Conservation (phyloP, 2,329 filamentous ascomycete genomes). For the Xylariomycetidae sp. region DNA sequence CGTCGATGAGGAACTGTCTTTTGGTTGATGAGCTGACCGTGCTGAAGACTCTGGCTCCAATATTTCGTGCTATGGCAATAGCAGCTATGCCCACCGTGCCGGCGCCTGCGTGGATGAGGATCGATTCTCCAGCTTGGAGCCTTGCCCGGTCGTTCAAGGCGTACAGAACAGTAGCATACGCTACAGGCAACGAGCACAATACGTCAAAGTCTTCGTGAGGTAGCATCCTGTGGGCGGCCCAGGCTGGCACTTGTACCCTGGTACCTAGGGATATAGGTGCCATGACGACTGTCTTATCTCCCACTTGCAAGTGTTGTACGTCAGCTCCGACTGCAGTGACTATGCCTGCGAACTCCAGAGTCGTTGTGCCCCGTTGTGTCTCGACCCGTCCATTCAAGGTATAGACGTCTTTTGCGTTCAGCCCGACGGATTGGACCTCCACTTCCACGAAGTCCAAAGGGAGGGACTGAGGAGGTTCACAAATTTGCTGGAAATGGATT, state of each 20-base stretch:
- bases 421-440: conserved; percentile 8
- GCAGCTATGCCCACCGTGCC: conserved; percentile 12
- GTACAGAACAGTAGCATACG: conserved; percentile 10
- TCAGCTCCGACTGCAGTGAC: conserved; percentile 1
- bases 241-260: conserved; percentile 2
- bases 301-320: neutral
- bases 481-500: conserved; percentile 4
- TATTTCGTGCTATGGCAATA: conserved; percentile 6
- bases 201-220: conserved; percentile 3
- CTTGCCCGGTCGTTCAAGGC: conserved; percentile 6
- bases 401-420: conserved; percentile 16
- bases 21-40: conserved; percentile 21
- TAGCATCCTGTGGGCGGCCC: conserved; percentile 3
- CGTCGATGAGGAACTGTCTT: conserved; percentile 18
- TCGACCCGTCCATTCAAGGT: conserved; percentile 5
- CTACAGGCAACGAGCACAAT: conserved; percentile 3
- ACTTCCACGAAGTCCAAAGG: conserved; percentile 5
- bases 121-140: conserved; percentile 5
- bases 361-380: neutral
- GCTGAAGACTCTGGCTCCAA: conserved; percentile 20
- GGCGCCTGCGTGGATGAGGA: conserved; percentile 11
- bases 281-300: conserved; percentile 8
- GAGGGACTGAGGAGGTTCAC: neutral
- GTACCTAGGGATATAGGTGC: conserved; percentile 4
- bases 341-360: conserved; percentile 4